These are phyloP conservation scores for Apiospora pterosperma DNA, from an alignment of 2,329 filamentous ascomycete genomes.

Conservation along the genomic window DNA sequence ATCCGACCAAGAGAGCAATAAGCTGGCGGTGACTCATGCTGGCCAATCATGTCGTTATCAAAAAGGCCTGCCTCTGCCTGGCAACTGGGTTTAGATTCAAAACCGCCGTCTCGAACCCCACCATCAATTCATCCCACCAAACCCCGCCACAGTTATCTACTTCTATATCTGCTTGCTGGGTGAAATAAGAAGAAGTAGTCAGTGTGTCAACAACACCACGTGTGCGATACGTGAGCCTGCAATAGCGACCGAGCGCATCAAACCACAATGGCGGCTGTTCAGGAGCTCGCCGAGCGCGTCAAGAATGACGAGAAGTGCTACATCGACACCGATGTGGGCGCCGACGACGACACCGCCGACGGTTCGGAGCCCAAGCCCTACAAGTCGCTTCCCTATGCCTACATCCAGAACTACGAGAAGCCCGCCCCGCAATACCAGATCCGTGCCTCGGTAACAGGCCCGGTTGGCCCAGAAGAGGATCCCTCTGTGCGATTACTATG, in stretches of 20 bases:
- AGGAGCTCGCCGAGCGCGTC: conserved; percentile 49
- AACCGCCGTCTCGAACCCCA: not conserved
- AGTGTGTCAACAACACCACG: not conserved
- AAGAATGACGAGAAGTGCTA: conserved; percentile 56
- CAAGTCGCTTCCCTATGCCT: conserved; percentile 77
- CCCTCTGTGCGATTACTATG: conserved; percentile 62
- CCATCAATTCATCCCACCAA: conserved; percentile 2
- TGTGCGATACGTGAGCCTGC: not conserved
- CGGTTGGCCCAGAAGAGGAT: conserved; percentile 60
- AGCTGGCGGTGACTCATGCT: conserved; percentile 6
- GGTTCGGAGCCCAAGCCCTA: conserved; percentile 73
- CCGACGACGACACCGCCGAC: conserved; percentile 63
- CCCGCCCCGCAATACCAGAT: conserved; percentile 61
- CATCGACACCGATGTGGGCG: conserved; percentile 76
- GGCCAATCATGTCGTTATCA: conserved; percentile 8
- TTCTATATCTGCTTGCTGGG: not conserved
- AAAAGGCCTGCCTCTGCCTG: not conserved
- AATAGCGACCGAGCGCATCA: not conserved
- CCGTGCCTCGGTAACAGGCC: conserved; percentile 63
- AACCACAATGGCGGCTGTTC: conserved; percentile 38
- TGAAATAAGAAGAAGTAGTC: too few species aligned
- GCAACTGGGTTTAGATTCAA: not conserved
- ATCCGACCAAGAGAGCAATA: not conserved
- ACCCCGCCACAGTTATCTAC: not conserved
- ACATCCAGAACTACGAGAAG: conserved; percentile 64